Conservation (phyloP, 2,329 filamentous ascomycete species). For the Aschersonia sp. region DNA sequence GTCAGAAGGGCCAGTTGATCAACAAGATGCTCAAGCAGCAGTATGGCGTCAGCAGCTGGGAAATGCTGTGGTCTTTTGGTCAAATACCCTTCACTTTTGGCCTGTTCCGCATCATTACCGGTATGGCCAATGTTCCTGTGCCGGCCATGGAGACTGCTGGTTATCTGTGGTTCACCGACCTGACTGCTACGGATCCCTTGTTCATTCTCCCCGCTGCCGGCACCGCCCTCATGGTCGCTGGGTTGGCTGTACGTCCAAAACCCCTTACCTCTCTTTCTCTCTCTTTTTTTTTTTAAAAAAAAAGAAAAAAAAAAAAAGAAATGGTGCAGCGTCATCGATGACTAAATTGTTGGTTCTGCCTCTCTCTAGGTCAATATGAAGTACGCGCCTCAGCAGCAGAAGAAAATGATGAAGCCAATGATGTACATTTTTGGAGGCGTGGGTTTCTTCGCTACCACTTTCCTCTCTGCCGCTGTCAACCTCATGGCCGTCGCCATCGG, state of each 20-base stretch:
- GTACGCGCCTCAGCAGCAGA: constrained; percentile 16
- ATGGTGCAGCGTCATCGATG: too few relatives aligned
- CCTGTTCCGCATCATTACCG: constrained; percentile 61
- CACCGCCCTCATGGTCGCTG: constrained; percentile 38
- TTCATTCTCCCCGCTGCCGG: constrained; percentile 57
- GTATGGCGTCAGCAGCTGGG: constrained; percentile 18
- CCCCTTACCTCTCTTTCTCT: not conserved
- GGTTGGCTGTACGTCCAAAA: constrained; percentile 31
- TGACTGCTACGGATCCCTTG: constrained; percentile 63
- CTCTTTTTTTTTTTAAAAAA: not conserved
- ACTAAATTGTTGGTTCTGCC: too few relatives aligned
- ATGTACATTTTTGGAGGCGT: constrained; percentile 26
- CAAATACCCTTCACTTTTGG: constrained; percentile 61
- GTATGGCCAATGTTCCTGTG: constrained; percentile 66
- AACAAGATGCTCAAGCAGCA: constrained; percentile 21
- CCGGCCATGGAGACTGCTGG: constrained; percentile 61
- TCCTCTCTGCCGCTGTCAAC: constrained; percentile 32
- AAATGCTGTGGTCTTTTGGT: constrained; percentile 22
- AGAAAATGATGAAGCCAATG: constrained; percentile 25
- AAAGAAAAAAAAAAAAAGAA: too few relatives aligned
- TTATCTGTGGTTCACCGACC: constrained; percentile 63
- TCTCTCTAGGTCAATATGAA: constrained; percentile 19
- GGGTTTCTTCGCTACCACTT: constrained; percentile 29
- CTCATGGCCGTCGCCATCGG: constrained; percentile 30
- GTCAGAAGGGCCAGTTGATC: constrained; percentile 19